Conservation (phyloP, 805 yeast species). For the Teunomyces stri region DNA sequence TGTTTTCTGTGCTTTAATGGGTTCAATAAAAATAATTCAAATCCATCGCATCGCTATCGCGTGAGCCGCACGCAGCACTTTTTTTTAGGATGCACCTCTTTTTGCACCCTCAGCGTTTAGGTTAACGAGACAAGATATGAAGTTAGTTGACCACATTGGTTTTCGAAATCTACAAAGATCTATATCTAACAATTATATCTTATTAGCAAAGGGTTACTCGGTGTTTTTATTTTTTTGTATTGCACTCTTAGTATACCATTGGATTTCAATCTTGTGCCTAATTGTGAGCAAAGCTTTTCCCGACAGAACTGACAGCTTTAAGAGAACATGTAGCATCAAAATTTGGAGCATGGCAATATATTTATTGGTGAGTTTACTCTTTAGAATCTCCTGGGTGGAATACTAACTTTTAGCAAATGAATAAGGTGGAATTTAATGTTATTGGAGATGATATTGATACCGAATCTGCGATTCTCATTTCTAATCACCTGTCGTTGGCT, state of each 20-base stretch:
- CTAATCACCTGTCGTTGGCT: constrained; percentile 67
- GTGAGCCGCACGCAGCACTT: constrained; percentile 4
- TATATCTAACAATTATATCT: constrained; percentile 4
- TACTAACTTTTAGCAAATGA: constrained; percentile 24
- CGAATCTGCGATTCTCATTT: constrained; percentile 37
- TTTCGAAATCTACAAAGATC: not conserved
- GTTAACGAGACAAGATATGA: constrained; percentile 17
- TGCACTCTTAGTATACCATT: not conserved
- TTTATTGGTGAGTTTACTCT: constrained; percentile 21
- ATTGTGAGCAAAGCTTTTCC: constrained; percentile 11
- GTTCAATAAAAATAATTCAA: not conserved
- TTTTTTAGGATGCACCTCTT: not conserved
- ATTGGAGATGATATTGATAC: constrained; percentile 41
- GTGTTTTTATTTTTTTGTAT: not conserved
- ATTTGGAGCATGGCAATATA: constrained; percentile 33
- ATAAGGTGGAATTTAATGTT: constrained; percentile 35
- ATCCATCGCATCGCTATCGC: constrained; percentile 7
- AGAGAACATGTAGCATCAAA: constrained; percentile 13
- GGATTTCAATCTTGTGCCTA: not conserved
- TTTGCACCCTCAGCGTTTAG: constrained; percentile 4
- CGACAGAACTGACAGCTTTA: constrained; percentile 17
- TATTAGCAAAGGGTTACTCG: not conserved
- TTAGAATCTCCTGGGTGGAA: too few relatives aligned
- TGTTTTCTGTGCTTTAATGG: not conserved
- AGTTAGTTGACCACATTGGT: constrained; percentile 33